Percentiles rank a stretch among this genome's conserved stretches.
Conservation (phyloP, 148 eudicot genomes). For the Chenopodium suecicum region DNA sequence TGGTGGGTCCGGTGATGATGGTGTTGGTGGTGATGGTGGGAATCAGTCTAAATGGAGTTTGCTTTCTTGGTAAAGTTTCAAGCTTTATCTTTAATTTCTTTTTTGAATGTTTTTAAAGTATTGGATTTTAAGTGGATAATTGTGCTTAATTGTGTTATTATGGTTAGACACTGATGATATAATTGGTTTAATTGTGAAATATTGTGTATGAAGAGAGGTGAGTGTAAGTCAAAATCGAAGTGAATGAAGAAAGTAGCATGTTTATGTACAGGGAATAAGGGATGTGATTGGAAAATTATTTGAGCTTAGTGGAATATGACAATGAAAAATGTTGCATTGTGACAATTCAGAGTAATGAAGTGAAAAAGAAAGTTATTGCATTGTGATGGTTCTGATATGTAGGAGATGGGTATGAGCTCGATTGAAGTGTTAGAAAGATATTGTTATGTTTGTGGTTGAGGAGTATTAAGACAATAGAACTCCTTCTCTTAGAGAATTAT, state of each 20-base stretch:
- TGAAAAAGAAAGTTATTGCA: neutral
- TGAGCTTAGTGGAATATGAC: neutral
- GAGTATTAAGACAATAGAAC: too few relatives aligned
- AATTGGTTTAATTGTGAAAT: neutral
- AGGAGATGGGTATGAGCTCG: neutral
- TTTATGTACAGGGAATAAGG: neutral
- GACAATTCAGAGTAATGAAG: neutral
- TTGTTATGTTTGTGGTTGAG: too few relatives aligned
- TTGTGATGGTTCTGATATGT: neutral
- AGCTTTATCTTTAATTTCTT: neutral
- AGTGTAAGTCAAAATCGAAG: neutral
- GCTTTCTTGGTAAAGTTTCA: conserved; percentile 39
- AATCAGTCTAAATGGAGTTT: conserved; percentile 30
- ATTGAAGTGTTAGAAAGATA: neutral
- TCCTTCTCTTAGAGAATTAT: too few relatives aligned
- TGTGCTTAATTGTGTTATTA: neutral
- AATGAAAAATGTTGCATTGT: neutral
- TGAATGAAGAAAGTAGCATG: neutral
- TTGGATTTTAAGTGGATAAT: neutral
- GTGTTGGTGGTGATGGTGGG: conserved; percentile 27
- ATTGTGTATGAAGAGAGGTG: neutral
- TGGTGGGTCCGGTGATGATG: conserved; percentile 34
- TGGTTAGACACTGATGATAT: neutral
- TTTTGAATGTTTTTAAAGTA: neutral
- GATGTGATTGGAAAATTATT: neutral